Evolutionary conservation across 2,329 filamentous ascomycete genomes (phyloP), one percentile per base, ranked within the genome.

Genomic region (Colletotrichum shisoi): DNA sequence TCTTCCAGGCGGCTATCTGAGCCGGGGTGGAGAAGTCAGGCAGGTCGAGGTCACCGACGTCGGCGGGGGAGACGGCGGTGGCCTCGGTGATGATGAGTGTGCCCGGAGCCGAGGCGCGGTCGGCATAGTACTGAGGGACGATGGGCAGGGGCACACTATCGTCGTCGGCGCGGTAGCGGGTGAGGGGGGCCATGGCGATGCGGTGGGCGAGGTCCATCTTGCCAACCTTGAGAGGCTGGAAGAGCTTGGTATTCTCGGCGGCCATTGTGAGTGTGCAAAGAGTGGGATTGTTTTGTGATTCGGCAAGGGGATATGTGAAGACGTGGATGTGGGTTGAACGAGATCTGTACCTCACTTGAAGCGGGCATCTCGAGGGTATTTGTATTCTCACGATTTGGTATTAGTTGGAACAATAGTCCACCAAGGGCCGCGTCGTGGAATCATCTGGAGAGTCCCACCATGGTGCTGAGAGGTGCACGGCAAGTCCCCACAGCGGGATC

Each of bases 111-210:
- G 73, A 73, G 15, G 70, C 75, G 9, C 75, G 71, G 64, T 76
- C 74, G 9, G 71, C 69, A 65, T 76, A 76, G 67, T 76, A 75
- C 57, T 72, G 69, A 34, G 70, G 58, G 49, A 75, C 72, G 40
- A 76, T 70, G 0, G 52, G 45, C 2, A 74, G 69, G 42, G 13
- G 76, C 72, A 1, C 71, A 11, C 76, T 72, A n/a, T 77, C 69
- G 62, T 84, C 76, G 61, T 80, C 78, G 57, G 78, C 78, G 58
- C 84, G 83, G 73, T 80, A 81, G 19, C 85, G 81, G n/a, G 85
- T 87, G 62, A 89, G 76, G 2, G 87, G 86, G 0, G 86, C 83
- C 78, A 89, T 82, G 46, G 80, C 81, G 44, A 89, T 71, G 3
- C 82, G 77, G 70, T 83, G 79, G 63, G 79, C 72, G 46, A 83